Base-by-base conservation (phyloP, 139 green algal genomes). In the Yamagishiella unicocca region DNA sequence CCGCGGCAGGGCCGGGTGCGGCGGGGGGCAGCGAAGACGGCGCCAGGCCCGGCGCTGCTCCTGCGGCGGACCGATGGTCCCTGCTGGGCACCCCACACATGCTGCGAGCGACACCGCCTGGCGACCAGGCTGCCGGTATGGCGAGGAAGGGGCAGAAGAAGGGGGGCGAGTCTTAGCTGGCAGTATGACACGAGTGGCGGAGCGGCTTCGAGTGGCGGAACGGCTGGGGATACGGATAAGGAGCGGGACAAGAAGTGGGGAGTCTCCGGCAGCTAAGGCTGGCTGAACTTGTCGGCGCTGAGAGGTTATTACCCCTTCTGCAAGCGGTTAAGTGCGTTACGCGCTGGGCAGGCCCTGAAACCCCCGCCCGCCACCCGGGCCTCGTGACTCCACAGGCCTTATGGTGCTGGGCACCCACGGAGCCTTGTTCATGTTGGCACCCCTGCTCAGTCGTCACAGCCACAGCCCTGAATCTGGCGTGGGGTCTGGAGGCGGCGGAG, bases 371-470 rank as follows among this genome's bases (percentile, higher is more conserved):
- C 22, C 64, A 72, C 5, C 64, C 64, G 9, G 29, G 19, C 22
- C 22, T 67, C 58, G 19, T n/a, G 29, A 6, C 46, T 33, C 54
- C n/a, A 10, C 62, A 86, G 80, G 80, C 2, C 43, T 86, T 29
- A 10, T 86, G 62, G 80, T 86, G 0, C 27, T 86, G 21, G 80
- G 80, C 43, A 86, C 80, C 2, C 62, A 67, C 21, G 80, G 80
- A 10, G 80, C 64, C 0, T 31, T 77, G 0, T 67, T 78, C 64
- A 42, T 86, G 43, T 31, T 62, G 31, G 31, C 80, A 3, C 29
- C 61, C 0, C 42, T 85, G 42, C 29, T 85, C 21, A 8, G 3
- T 7, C 37, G 19, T 21, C 42, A 58, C 73, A 43, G 45, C 73
- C n/a, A 2, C 45, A 3, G n/a, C n/a, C n/a, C n/a, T n/a, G n/a